These are phyloP conservation scores for Prunus davidiana DNA, from an alignment of 306 rosid genomes.

Conservation along the genomic window DNA sequence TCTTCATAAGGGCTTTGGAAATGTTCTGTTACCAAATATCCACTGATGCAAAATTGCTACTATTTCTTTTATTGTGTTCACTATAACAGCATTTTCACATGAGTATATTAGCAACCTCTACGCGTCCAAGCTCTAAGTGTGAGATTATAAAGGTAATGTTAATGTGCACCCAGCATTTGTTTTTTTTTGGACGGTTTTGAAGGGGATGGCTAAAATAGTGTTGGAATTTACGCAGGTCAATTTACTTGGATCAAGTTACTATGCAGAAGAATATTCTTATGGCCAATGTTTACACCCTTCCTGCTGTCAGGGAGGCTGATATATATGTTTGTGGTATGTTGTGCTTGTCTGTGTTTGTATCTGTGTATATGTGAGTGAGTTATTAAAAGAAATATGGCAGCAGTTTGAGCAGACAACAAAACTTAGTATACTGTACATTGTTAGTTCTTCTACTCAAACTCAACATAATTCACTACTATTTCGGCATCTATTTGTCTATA, in stretches of 20 bases:
- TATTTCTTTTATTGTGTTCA: neutral
- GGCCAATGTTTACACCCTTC: conserved; percentile 32
- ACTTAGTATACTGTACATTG: too few relatives aligned
- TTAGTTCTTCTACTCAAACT: too few relatives aligned
- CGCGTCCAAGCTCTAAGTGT: conserved; percentile 53
- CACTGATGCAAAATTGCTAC: neutral
- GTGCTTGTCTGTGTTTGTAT: neutral
- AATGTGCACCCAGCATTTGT: neutral
- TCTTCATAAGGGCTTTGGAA: neutral
- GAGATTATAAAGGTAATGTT: conserved; percentile 62
- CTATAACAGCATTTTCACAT: conserved; percentile 58
- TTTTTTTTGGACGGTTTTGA: neutral
- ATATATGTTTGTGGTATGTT: neutral
- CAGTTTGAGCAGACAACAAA: neutral
- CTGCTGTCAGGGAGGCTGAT: conserved; percentile 58
- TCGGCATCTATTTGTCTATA: too few relatives aligned
- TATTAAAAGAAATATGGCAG: neutral
- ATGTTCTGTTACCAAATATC: neutral
- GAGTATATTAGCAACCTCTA: conserved; percentile 71
- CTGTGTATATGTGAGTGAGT: neutral
- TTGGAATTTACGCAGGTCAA: conserved; percentile 42
- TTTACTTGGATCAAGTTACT: conserved; percentile 47
- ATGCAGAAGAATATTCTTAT: conserved; percentile 34
- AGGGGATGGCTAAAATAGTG: neutral
- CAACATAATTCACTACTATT: too few relatives aligned